Base-by-base conservation (phyloP, 495 filamentous ascomycete species). In the Aspergillus egyptiacus region DNA sequence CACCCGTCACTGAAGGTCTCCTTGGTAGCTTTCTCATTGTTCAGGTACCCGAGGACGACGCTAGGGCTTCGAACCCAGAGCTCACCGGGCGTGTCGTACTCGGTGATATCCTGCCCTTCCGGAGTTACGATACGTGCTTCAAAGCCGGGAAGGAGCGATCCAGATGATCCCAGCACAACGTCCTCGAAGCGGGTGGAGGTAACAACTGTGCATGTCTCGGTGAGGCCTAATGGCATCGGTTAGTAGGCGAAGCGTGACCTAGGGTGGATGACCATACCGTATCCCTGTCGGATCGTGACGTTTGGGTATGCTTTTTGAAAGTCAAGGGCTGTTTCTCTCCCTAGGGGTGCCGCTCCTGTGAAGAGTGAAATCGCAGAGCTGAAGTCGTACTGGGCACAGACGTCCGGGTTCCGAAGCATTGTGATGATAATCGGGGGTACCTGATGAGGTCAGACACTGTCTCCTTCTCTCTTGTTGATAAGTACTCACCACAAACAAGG, bases 401-500 rank as follows among this genome's bases (percentile, higher is more conserved):
- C 53, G 0, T 79, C 66, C 22, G 72, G 71, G 61, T 79, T 84
- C 45, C 89, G 86, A 37, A 83, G 65, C 80, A 96, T 81, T 34
- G 79, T 76, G 55, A 95, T 86, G 42, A 95, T 83, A 51, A 96
- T 93, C 1, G 90, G 90, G 38, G 90, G 90, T 1, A 95, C 84
- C 82, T 86, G 0, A 17, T 9, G 5, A 8, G 24, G 24, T 27
- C 24, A 27, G 24, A 8, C 24, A 8, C 4, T 28, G 17, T 25
- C 15, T 25, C 10, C 28, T 19, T 3, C 9, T 20, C 5, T 13
- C 24, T 17, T n/a, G 2, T 7, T 0, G 8, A 15, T 27, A 7
- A 22, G 4, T 15, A 63, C 76, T 60, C 58, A 86, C 85, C 64
- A 95, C 55, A 58, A 74, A 85, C 23, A 96, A 68, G 10, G 68